These are phyloP conservation scores for Solanum arcanum DNA, from an alignment of 257 asterid species.

Conservation along the genomic window DNA sequence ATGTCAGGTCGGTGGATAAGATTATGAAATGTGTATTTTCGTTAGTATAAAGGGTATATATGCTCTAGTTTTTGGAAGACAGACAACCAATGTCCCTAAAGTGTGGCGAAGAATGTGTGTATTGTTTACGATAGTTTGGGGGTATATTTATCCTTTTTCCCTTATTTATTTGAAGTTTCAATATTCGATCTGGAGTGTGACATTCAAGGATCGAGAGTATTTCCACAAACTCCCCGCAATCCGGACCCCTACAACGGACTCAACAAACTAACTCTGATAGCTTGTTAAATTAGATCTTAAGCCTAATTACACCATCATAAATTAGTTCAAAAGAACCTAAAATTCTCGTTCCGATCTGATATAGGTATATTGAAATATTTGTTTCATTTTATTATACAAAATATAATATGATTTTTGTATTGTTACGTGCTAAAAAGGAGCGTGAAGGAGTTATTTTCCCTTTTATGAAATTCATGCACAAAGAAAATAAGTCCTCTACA, in stretches of 20 bases:
- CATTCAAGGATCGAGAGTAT: background rate
- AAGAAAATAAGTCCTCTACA: conserved; percentile 27
- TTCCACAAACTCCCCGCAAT: background rate
- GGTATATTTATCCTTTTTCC: fast-evolving
- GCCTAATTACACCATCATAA: background rate
- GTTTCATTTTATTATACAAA: background rate
- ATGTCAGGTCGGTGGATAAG: too few species aligned
- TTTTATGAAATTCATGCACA: conserved; percentile 42
- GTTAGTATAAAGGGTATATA: too few species aligned
- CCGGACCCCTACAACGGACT: fast-evolving
- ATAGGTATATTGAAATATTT: background rate
- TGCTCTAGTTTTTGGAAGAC: too few species aligned
- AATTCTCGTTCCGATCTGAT: background rate
- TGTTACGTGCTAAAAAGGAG: background rate
- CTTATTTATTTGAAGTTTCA: too few species aligned
- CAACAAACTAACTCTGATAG: background rate
- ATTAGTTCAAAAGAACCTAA: background rate
- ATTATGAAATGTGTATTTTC: too few species aligned
- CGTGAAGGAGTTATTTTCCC: background rate
- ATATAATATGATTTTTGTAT: background rate
- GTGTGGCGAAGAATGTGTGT: too few species aligned
- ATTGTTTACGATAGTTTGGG: too few species aligned
- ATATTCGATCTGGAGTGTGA: fast-evolving
- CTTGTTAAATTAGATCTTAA: too few species aligned
- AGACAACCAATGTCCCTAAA: fast-evolving